Evolutionary conservation across 202 grass and related monocot genomes (phyloP), one percentile per base, ranked within the genome.

Genomic region (Brachypodium distachyon): DNA sequence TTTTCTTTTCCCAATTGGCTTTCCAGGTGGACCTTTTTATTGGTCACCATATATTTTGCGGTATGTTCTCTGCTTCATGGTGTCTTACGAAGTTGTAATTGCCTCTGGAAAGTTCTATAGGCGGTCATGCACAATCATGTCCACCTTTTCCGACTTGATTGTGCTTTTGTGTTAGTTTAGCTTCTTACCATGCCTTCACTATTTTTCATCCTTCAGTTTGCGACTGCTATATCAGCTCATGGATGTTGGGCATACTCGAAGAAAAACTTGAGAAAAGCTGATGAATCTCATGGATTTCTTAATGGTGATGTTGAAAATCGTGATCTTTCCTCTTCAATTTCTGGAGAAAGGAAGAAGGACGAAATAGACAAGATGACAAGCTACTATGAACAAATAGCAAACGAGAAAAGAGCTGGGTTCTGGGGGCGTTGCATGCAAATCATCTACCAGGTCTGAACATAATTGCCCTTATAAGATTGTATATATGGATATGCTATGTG

Each of bases 1-100:
- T 70, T 55, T 21, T 60, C 21, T 81, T 43, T 58, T 29, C 36
- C 54, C 8, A 85, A 86, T 61, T 76, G 76, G 9, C 34, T 78
- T 37, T 86, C 84, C 86, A 94, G 94, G 91, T 97, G 94, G 91
- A 97, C 94, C 18, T 93, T 93, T 87, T 70, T 86, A 8, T 68
- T 97, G 54, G 91, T 92, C 31, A 88, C 79, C 33, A 67, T 86
- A 66, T 98, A 98, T 83, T 98, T 94, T 57, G 69, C 55, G 77
- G 95, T 98, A 84, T 47, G 85, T 63, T 78, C 38, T 17, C 42
- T 77, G 25, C 43, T 46, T 39, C 60, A 44, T 73, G 34, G 57
- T 59, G 51, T 38, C 7, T 72, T 71, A 10, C 31, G 12, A 32
- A 42, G 33, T 12, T 23, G 4, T 59, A 72, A 25, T 23, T 56